Evolutionary conservation across 495 filamentous ascomycete species (phyloP), one percentile per base, ranked within the genome.

Genomic region (Annulohypoxylon maeteangense): DNA sequence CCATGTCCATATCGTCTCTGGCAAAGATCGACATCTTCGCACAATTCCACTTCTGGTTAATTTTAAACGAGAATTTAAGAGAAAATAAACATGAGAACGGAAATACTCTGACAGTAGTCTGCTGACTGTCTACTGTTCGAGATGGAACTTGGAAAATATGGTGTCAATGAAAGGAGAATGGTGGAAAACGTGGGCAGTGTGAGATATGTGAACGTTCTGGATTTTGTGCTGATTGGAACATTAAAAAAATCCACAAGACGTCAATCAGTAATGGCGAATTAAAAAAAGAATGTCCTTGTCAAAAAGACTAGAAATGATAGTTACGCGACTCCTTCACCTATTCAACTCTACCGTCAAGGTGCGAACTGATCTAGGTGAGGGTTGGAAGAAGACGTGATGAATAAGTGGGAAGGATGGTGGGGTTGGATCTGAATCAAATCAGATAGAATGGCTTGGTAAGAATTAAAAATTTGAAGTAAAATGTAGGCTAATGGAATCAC

Each of bases 1-100:
- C 63, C 76, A 78, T 81, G 42, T 74, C 64, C 20, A 51, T 62
- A 23, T 78, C 45, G 27, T 27, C 23, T 27, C 45, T 50, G 22
- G 1, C 16, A 27, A 4, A 12, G 3, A 50, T 23, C 45, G 20
- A 75, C 75, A 79, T 81, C 11, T 75, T 76, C 14, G 45, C 47
- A 42, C 36, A 38, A 18, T 63, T 44, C 27, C 25, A 23, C 48
- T 25, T 62, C 31, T 34, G 36, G 2, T 4, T 36, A 18, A 1
- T 5, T 5, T 27, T 29, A n/a, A 45, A 51, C 4, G 25, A 29
- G 40, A 34, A 5, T 11, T 3, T 1, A 1, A 29, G 20, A 14
- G 44, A 27, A 34, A 20, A 57, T 58, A 4, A n/a, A 53, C 6
- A 14, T 8, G 8, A 34, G 23, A 61, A 20, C 10, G 48, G 23